A percentile compares a stretch with the other conserved stretches of the same genome.
These are phyloP conservation scores for Aspergillus sergii DNA, from an alignment of 2,329 filamentous ascomycete species.

Conservation along the genomic window DNA sequence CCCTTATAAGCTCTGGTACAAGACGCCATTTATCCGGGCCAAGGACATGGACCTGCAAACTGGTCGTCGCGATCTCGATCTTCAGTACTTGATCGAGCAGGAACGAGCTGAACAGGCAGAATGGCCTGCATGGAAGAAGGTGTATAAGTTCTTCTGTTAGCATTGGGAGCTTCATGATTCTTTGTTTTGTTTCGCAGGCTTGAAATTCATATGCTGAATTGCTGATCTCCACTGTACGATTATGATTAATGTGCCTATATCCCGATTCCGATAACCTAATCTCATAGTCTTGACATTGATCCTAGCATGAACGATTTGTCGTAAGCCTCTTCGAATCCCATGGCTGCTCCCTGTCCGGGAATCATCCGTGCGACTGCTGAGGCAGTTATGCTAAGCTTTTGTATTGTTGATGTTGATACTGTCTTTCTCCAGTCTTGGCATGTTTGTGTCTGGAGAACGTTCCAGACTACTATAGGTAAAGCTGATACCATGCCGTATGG, in stretches of 20 bases:
- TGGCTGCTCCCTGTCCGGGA: not conserved
- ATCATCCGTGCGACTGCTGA: not conserved
- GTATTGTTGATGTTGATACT: not conserved
- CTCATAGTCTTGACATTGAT: not conserved
- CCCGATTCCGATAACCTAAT: not conserved
- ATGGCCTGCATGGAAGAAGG: conserved; percentile 77
- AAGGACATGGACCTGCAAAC: conserved; percentile 85
- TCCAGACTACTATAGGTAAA: conserved; percentile 5
- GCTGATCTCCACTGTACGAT: conserved; percentile 5
- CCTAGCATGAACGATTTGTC: not conserved
- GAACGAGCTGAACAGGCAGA: conserved; percentile 72
- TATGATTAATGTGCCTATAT: conserved; percentile 4
- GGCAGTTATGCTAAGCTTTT: conserved; percentile 3
- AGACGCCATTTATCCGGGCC: conserved; percentile 66
- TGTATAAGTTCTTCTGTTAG: conserved; percentile 74
- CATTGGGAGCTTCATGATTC: not conserved
- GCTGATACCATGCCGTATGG: not conserved
- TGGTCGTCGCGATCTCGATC: conserved; percentile 80
- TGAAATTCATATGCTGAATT: not conserved
- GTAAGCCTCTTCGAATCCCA: not conserved
- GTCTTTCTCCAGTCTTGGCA: conserved; percentile 24
- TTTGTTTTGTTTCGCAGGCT: conserved; percentile 10
- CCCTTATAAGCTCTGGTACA: conserved; percentile 73
- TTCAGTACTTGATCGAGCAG: conserved; percentile 75
- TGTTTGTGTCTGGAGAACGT: conserved; percentile 23